These are phyloP conservation scores for Nicotiana noctiflora DNA, from an alignment of 257 asterid genomes.

Conservation along the genomic window DNA sequence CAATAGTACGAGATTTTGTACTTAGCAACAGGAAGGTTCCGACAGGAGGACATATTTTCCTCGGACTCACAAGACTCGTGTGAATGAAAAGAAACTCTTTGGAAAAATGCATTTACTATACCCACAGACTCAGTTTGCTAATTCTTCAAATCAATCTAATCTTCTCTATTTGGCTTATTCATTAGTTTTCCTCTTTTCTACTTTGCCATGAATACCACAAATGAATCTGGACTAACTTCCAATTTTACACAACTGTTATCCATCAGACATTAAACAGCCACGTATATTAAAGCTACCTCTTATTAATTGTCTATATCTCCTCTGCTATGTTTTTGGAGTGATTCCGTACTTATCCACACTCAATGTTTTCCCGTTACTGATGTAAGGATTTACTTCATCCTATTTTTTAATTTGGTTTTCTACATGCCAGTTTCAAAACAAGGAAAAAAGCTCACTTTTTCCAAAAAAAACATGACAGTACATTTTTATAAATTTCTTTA, in stretches of 20 bases:
- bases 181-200: background rate
- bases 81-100: background rate
- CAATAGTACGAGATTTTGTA: background rate
- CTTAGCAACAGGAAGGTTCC: background rate
- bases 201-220: background rate
- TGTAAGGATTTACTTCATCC: background rate
- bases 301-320: background rate
- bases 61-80: constrained; percentile 13
- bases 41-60: constrained; percentile 16
- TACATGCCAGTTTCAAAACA: background rate
- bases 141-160: background rate
- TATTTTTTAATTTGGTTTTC: background rate
- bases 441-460: background rate
- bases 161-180: background rate
- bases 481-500: no score
- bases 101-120: background rate
- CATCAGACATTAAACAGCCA: background rate
- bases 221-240: background rate
- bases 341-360: background rate
- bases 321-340: background rate
- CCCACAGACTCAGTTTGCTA: no score
- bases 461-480: no score
- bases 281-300: background rate
- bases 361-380: background rate
- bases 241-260: background rate